A percentile compares a stretch with the other conserved stretches of the same genome.
These are phyloP conservation scores for Phytophthora sp. DNA, from an alignment of 352 stramenopile genomes.

Conservation along the genomic window DNA sequence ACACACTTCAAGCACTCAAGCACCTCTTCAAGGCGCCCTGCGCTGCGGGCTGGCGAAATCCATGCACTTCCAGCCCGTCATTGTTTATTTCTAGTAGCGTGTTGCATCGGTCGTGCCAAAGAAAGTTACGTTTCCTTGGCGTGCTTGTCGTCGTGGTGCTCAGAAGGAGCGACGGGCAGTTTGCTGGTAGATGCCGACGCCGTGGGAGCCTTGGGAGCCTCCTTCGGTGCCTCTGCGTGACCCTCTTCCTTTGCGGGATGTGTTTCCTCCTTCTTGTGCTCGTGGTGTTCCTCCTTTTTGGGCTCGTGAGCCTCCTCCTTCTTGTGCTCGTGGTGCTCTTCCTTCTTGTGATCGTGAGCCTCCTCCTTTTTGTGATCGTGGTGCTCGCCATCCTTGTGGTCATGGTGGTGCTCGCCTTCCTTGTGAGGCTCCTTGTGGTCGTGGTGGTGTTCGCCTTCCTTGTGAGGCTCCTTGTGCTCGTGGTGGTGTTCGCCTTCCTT, in stretches of 20 bases:
- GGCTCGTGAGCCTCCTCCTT: background rate
- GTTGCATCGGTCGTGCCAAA: background rate
- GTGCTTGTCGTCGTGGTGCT: constrained; percentile 20
- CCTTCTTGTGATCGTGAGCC: constrained; percentile 3
- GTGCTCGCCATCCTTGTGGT: constrained; percentile 1
- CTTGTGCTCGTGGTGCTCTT: constrained; percentile 1
- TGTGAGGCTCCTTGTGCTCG: constrained; percentile 1
- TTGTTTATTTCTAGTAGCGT: constrained; percentile 14
- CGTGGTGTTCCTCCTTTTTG: constrained; percentile 9
- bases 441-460: constrained; percentile 4
- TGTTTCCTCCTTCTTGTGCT: constrained; percentile 14
- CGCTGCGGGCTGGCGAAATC: constrained; percentile 1
- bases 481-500: constrained; percentile 5
- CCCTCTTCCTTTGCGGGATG: constrained; percentile 19
- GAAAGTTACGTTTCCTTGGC: constrained; percentile 24
- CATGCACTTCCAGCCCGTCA: background rate
- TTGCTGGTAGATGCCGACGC: constrained; percentile 23
- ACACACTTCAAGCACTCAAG: constrained; percentile 3
- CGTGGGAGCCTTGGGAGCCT: constrained; percentile 4
- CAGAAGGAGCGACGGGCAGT: constrained; percentile 7
- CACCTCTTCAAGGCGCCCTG: constrained; percentile 10
- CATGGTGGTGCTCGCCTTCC: background rate
- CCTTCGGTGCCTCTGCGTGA: constrained; percentile 21
- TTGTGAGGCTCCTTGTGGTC: constrained; percentile 5
- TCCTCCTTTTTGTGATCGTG: background rate